Base-by-base conservation (phyloP, 768 basidiomycete species). In the Leccinum disarticulatum region DNA sequence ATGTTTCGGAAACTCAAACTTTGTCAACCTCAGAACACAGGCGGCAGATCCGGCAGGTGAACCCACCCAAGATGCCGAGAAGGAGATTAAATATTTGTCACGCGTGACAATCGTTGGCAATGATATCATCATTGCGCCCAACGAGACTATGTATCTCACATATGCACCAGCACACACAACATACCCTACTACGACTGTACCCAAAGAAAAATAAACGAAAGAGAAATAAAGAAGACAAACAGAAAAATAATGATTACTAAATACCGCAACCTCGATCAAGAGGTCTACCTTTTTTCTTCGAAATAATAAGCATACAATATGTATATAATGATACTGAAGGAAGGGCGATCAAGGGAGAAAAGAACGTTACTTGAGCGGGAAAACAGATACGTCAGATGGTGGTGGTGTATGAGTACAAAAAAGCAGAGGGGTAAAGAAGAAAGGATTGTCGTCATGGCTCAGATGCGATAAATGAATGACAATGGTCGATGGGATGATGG, bases 151-250 rank as follows among this genome's bases (percentile, higher is more conserved):
- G n/a, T 43, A 43, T 43, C 4, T 19, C 19, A 17, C 19, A 19
- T 43, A 19, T n/a, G 17, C n/a, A 19, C 27, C 48, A 11, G 15
- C 11, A 49, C 48, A 36, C 15, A 33, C 27, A 25, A 28, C 13
- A 33, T 13, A 13, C 33, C 13, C 33, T 33, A 35, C 31, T 33
- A 33, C 11, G 31, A 33, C 31, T 31, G 30, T 31, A 33, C 52
- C 30, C 33, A 51, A 52, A 52, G n/a, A 35, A 51, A 51, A 52
- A 52, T 15, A 35, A 54, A 15, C 35, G 6, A 61, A 57, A 19
- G 10, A 27, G 17, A 17, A 6, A 36, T 28, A 15, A 35, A 22
- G 82, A 49, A 15, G 27, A 27, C 14, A 27, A 5, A 19, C 41
- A 19, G n/a, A 49, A 27, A 25, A 49, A 15, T 3, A 49, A 25